These are phyloP conservation scores for Stramenopiles sp. DNA, from an alignment of 352 stramenopile species.

Conservation along the genomic window DNA sequence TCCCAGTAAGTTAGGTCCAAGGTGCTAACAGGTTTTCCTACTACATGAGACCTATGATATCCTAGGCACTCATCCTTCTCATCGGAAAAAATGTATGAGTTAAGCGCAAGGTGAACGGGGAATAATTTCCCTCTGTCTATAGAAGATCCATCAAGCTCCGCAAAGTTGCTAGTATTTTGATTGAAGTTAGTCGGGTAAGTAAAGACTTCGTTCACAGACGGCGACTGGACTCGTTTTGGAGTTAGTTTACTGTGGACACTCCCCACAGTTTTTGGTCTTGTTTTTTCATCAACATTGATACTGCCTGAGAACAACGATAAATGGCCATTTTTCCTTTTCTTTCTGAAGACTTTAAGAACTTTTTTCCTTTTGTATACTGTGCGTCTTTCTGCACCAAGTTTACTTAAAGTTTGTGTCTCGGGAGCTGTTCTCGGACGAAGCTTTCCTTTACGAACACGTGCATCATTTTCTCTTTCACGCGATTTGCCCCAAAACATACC, in stretches of 20 bases:
- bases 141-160: neutral
- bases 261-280: neutral
- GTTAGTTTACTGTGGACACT: neutral
- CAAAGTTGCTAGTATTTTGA: neutral
- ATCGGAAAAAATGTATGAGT: neutral
- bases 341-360: neutral
- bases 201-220: neutral
- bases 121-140: neutral
- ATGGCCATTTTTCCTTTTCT: neutral
- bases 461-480: neutral
- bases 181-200: neutral
- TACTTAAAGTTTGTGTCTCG: neutral
- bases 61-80: neutral
- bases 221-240: neutral
- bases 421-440: neutral
- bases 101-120: neutral
- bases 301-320: neutral
- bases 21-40: neutral
- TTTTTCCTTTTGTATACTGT: neutral
- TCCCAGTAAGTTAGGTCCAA: neutral
- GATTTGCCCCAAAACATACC: neutral
- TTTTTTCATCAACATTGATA: neutral
- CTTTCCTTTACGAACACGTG: neutral
- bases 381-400: neutral
- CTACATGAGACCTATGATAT: neutral